Evolutionary conservation across 768 basidiomycete species (phyloP).

Genomic region (Russula brevipes): DNA sequence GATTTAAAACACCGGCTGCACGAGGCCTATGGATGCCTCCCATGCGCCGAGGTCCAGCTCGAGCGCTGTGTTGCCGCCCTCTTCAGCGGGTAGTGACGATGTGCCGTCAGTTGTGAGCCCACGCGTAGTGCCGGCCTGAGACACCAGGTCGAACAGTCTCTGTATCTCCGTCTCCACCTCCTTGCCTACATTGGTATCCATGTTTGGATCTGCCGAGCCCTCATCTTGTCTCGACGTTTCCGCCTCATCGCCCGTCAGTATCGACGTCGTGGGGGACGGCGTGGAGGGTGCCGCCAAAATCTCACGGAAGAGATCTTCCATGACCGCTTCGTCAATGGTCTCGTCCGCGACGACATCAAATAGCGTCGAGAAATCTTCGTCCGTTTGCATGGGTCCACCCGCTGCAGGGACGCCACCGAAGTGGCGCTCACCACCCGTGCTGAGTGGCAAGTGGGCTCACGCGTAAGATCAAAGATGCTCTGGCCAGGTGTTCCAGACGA

Average conservation of each 20-base stretch:
- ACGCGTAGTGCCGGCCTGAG: slow-evolving; percentile 32
- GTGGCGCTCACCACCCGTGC: slow-evolving; percentile 92
- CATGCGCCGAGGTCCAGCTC: slow-evolving; percentile 31
- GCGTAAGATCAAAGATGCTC: slow-evolving; percentile 33
- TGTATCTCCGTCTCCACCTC: slow-evolving; percentile 54
- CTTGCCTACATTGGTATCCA: slow-evolving; percentile 24
- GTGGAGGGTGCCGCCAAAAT: slow-evolving; percentile 53
- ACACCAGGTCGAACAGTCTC: slow-evolving; percentile 52
- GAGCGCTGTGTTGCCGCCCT: slow-evolving; percentile 30
- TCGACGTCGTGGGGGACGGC: slow-evolving; percentile 33
- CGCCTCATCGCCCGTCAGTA: slow-evolving; percentile 28
- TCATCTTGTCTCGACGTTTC: slow-evolving; percentile 27
- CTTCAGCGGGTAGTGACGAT: slow-evolving; percentile 6
- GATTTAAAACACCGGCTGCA: slow-evolving; percentile 28
- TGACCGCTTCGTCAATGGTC: slow-evolving; percentile 52
- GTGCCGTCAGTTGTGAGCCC: slow-evolving; percentile 15
- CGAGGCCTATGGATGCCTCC: slow-evolving; percentile 20
- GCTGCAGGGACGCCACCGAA: slow-evolving; percentile 83
- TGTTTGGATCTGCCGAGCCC: background rate
- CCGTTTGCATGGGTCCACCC: slow-evolving; percentile 56
- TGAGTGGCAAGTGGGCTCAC: slow-evolving; percentile 89
- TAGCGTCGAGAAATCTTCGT: slow-evolving; percentile 19
- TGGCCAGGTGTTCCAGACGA: slow-evolving; percentile 31
- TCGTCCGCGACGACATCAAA: slow-evolving; percentile 27
- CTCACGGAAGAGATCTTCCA: slow-evolving; percentile 66